A percentile compares a stretch with the other conserved stretches of the same genome.
phyloP scores from a whole-genome alignment of 169 alveolate species.

The Plasmodium yoelii region DNA sequence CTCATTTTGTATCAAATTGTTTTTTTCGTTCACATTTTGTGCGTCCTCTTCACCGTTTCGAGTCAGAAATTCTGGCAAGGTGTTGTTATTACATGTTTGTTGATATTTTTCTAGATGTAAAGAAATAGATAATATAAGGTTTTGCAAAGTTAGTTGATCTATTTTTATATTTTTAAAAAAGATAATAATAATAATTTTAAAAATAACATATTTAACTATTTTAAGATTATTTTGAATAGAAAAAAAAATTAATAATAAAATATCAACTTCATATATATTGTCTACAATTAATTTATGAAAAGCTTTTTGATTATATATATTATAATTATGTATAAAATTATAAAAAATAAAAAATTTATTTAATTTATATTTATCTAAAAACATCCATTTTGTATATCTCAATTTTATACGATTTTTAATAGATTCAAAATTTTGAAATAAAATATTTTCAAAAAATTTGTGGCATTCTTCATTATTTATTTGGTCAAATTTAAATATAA shows the following conservation, averaged over 20 bases:
- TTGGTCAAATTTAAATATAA: not conserved
- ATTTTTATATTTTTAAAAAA: not conserved
- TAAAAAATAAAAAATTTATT: conserved; percentile 32
- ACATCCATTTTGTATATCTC: conserved; percentile 18
- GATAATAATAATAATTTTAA: conserved; percentile 7
- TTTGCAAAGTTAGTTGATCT: no score
- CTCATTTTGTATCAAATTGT: no score
- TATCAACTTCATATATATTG: conserved; percentile 14
- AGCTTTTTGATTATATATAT: conserved; percentile 1
- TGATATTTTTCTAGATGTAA: no score
- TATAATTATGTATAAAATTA: conserved; percentile 13
- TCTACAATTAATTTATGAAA: conserved; percentile 13
- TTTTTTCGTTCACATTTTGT: no score
- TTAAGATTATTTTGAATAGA: not conserved
- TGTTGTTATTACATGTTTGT: no score
- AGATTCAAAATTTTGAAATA: not conserved
- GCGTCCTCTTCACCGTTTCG: no score
- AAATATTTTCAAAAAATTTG: conserved; percentile 13
- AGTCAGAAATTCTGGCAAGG: no score
- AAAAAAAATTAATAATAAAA: conserved; percentile 10
- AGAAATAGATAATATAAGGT: no score
- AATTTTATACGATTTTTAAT: conserved; percentile 5
- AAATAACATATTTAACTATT: not conserved
- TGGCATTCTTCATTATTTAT: not conserved
- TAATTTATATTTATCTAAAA: conserved; percentile 12